Conservation (phyloP, 2,329 filamentous ascomycete species). For the Penicillium sclerotiorum region DNA sequence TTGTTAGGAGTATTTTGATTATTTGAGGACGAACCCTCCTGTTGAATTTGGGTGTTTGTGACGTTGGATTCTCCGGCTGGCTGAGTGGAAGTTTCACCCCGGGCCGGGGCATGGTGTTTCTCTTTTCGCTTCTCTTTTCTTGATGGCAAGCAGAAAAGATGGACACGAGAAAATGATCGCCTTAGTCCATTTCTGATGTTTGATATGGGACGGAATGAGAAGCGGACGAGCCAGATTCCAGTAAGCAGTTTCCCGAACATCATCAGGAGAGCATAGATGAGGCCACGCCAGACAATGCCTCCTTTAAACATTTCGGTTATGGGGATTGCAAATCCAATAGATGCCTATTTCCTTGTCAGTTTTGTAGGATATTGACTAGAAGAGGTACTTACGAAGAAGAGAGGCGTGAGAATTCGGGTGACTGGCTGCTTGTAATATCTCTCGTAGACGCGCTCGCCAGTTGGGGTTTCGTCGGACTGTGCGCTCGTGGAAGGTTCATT, state of each 20-base stretch:
- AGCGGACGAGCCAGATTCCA: slow-evolving; percentile 60
- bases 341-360: slow-evolving; percentile 37
- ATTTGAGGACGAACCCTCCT: not conserved
- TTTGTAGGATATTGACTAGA: not conserved
- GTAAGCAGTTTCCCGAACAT: slow-evolving; percentile 61
- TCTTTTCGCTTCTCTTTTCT: not conserved
- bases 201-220: slow-evolving; percentile 25
- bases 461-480: slow-evolving; percentile 10
- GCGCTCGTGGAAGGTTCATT: not conserved
- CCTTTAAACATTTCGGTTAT: slow-evolving; percentile 69
- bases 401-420: slow-evolving; percentile 63
- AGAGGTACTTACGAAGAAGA: slow-evolving; percentile 66
- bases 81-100: not conserved
- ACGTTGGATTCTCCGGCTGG: not conserved
- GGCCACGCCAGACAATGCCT: slow-evolving; percentile 68
- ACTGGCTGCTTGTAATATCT: slow-evolving; percentile 51
- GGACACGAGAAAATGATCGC: slow-evolving; percentile 3
- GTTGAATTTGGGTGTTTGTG: not conserved
- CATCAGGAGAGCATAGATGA: slow-evolving; percentile 75
- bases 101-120: not conserved
- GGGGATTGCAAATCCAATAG: slow-evolving; percentile 77
- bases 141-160: slow-evolving; percentile 7
- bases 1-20: not conserved
- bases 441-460: slow-evolving; percentile 43
- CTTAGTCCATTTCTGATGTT: slow-evolving; percentile 7